Conservation (phyloP, 2,329 filamentous ascomycete genomes). For the Epichloe sibirici region DNA sequence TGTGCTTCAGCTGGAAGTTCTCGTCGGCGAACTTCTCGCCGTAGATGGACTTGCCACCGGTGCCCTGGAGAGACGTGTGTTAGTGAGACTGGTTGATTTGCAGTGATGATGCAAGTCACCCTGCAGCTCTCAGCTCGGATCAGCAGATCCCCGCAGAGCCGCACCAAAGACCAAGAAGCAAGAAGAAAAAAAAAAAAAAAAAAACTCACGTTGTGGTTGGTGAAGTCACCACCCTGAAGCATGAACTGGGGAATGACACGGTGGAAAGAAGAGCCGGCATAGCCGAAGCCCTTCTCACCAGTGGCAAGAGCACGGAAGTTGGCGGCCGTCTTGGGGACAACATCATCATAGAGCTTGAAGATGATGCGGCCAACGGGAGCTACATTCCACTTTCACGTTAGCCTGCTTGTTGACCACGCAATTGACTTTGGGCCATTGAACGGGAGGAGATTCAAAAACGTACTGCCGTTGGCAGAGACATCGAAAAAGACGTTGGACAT, state of each 20-base stretch:
- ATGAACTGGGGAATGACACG: conserved; percentile 89
- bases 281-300: conserved; percentile 68
- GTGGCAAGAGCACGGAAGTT: conserved; percentile 84
- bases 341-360: conserved; percentile 77
- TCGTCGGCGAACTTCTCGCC: conserved; percentile 11
- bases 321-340: conserved; percentile 75
- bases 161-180: neutral
- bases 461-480: conserved; percentile 7
- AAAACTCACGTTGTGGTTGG: conserved; percentile 62
- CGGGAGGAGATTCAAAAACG: neutral
- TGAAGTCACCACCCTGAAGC: conserved; percentile 95
- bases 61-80: conserved; percentile 6
- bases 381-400: neutral
- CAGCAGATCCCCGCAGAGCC: neutral
- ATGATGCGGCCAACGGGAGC: conserved; percentile 54
- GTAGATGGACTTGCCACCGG: conserved; percentile 12
- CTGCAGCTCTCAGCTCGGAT: neutral
- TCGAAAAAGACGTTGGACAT: conserved; percentile 9
- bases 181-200: neutral
- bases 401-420: neutral
- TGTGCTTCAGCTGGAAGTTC: conserved; percentile 12
- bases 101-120: neutral
- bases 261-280: conserved; percentile 77
- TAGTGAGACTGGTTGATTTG: neutral
- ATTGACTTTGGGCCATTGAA: neutral